Evolutionary conservation across 129 eudicot species (phyloP), one percentile per base, ranked within the genome.

Genomic region (Escallonia herrerae): DNA sequence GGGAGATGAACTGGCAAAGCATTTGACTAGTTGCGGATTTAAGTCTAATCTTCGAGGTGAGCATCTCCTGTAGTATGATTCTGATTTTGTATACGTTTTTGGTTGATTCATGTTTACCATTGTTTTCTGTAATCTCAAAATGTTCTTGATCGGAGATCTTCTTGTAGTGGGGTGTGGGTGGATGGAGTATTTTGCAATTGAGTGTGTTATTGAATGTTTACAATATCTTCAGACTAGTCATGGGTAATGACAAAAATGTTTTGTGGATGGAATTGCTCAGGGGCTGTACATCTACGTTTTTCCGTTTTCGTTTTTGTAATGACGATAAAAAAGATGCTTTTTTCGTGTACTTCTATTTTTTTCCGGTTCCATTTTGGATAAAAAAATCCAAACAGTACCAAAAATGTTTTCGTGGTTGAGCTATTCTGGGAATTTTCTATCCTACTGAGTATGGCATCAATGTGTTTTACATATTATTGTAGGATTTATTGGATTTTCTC

Each of bases 1-100:
- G 41, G 99, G 99, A 76, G 95, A 84, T 74, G 89, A 76, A 67
- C 95, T 94, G 56, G 99, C 99, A 40, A 89, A 89, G 68, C 95
- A 94, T 79, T 80, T 94, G 86, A 89, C 95, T 8, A 84, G 63
- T 64, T 89, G 90, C 64, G 99, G 99, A 43, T 94, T 94, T 75
- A 70, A 64, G 61, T 89, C 95, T 43, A 84, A 86, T 65, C 83
- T 82, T 73, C 85, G 93, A 79, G 99, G 99, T 94, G 66, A 50
- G 88, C 37, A 40, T 57, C 61, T 76, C 56, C 40, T 43, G 15
- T 15, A 61, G 52, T 67, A 22, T 58, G 53, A 14, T 56, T n/a
- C 59, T 74, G 40, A 72, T 69, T 66, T 22, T 49, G 5, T n/a
- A 62, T 40, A 46, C 51, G 11, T 40, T 15, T 22, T 22, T 22